phyloP scores from a whole-genome alignment of 768 basidiomycete species.

The Termitomyces sp. region DNA sequence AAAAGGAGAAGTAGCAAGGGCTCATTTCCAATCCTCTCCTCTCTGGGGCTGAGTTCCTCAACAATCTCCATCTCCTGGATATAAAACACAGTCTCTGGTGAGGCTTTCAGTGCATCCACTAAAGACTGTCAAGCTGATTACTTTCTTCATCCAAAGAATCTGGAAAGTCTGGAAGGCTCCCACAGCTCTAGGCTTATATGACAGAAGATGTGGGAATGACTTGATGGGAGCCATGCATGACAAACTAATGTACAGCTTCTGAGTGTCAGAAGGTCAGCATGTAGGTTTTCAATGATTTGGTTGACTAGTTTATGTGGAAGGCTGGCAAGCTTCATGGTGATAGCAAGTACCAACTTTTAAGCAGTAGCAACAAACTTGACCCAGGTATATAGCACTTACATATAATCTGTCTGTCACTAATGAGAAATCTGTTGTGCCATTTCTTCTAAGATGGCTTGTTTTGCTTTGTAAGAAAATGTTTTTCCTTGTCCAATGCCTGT shows the following conservation, averaged over 20 bases:
- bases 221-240: conserved; percentile 19
- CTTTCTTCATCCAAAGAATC: neutral
- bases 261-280: conserved; percentile 16
- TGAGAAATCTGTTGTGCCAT: too few species aligned
- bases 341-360: neutral
- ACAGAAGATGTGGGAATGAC: conserved; percentile 20
- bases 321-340: neutral
- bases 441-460: too few species aligned
- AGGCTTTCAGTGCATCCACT: conserved; percentile 8
- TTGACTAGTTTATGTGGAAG: conserved; percentile 26
- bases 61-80: conserved; percentile 19
- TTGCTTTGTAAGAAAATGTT: too few species aligned
- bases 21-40: conserved; percentile 18
- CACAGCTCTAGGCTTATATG: conserved; percentile 16
- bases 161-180: neutral
- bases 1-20: conserved; percentile 15
- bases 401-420: neutral
- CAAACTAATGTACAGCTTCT: conserved; percentile 21
- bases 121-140: conserved; percentile 12
- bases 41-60: conserved; percentile 17
- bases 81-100: conserved; percentile 12
- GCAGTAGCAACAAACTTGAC: neutral
- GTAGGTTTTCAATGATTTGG: conserved; percentile 19
- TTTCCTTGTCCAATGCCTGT: too few species aligned
- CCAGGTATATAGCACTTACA: conserved; percentile 1